Percentiles rank a stretch among this genome's conserved stretches.
These are phyloP conservation scores for Meira miltonrushii DNA, from an alignment of 1,284 basidiomycete species.

Conservation along the genomic window DNA sequence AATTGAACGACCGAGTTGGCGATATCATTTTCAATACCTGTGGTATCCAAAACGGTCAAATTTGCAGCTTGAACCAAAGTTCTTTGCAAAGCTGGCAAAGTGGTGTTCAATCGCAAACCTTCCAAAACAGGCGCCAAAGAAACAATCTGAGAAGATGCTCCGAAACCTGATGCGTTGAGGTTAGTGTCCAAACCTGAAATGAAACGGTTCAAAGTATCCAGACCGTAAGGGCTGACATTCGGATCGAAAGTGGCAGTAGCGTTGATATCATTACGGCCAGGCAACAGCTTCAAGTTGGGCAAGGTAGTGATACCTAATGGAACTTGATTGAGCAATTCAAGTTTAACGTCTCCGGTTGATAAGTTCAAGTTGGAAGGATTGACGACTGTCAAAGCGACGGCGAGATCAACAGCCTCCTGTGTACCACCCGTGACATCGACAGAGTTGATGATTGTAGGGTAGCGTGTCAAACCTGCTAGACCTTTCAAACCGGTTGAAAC, in stretches of 20 bases:
- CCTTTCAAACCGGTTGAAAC: slow-evolving; percentile 66
- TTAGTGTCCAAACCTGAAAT: slow-evolving; percentile 57
- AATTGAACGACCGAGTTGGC: slow-evolving; percentile 65
- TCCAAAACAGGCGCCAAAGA: slow-evolving; percentile 65
- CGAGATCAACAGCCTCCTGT: slow-evolving; percentile 61
- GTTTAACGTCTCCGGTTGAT: slow-evolving; percentile 42
- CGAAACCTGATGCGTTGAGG: slow-evolving; percentile 57
- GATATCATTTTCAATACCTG: slow-evolving; percentile 64
- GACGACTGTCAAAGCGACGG: slow-evolving; percentile 60
- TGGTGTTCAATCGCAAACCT: slow-evolving; percentile 61
- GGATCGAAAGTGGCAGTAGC: slow-evolving; percentile 56
- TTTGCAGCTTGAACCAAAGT: slow-evolving; percentile 62
- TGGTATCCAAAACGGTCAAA: slow-evolving; percentile 62
- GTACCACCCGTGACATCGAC: slow-evolving; percentile 71
- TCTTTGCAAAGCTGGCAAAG: slow-evolving; percentile 63
- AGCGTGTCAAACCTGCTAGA: slow-evolving; percentile 62
- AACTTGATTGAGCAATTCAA: slow-evolving; percentile 60
- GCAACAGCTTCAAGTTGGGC: slow-evolving; percentile 36
- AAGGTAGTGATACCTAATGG: slow-evolving; percentile 36
- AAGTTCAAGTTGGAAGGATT: slow-evolving; percentile 71
- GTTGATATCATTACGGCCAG: slow-evolving; percentile 41
- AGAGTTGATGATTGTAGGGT: slow-evolving; percentile 60
- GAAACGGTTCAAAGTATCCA: slow-evolving; percentile 66
- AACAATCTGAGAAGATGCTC: slow-evolving; percentile 61
- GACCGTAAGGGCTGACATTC: slow-evolving; percentile 63